Base-by-base conservation (phyloP, 176 grass and related monocot species). In the Raddia guianensis region DNA sequence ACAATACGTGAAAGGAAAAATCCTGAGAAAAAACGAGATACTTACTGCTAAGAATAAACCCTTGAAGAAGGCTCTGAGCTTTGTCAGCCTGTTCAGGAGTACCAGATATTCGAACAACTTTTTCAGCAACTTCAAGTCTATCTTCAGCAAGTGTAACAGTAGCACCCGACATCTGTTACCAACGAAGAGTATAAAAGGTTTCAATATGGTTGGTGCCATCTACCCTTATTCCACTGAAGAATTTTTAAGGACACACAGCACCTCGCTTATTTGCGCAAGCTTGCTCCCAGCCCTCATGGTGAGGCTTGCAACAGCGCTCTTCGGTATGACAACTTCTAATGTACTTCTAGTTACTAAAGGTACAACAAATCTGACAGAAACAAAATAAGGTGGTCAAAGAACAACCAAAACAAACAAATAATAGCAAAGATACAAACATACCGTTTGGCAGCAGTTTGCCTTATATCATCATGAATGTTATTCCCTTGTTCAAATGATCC, bases 11-110 rank as follows among this genome's bases (percentile, higher is more conserved):
- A 27, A 53, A 51, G 27, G 6, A 13, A 82, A 14, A 72, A 79
- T 4, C 37, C 37, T 35, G 43, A 74, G 43, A 70, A 63, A 74
- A 33, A 70, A 63, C 51, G 50, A 88, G 56, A 73, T 45, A 87
- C 88, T 88, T 85, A 98, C 96, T 95, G 88, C 92, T 98, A 66
- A 95, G 92, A 89, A 98, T 98, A 81, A 98, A 95, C 48, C 96
- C 92, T 79, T 95, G 84, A 49, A 98, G 90, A 54, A 98, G 80
- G 80, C 86, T 98, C 86, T 98, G 86, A 68, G 96, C 96, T 69
- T 90, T 93, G 65, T 87, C 86, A 19, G 96, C 88, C 86, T 98
- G 96, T 70, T 98, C 96, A 37, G 92, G 95, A 54, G 72, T 95
- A 82, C 96, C 96, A 19, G 96, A 95, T 95, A 98, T 98, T 83